A percentile compares a stretch with the other conserved stretches of the same genome.
phyloP scores from a whole-genome alignment of 805 yeast genomes.

The Lachancea quebecensis region DNA sequence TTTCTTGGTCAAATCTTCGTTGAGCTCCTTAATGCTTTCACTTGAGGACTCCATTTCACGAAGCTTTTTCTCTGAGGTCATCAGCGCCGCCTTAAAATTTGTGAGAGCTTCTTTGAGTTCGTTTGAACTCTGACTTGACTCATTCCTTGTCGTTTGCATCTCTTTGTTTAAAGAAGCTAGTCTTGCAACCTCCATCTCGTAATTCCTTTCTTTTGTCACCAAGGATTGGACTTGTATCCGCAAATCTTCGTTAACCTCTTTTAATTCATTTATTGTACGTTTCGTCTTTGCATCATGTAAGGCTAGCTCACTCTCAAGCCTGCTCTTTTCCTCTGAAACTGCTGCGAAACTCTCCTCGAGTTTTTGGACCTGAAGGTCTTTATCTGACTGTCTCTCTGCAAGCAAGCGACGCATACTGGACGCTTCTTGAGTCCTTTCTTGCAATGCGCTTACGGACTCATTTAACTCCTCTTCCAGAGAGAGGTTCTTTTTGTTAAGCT shows the following conservation, averaged over 20 bases:
- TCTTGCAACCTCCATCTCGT: slow-evolving; percentile 28
- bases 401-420: slow-evolving; percentile 62
- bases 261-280: slow-evolving; percentile 60
- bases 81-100: slow-evolving; percentile 49
- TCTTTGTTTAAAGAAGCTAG: slow-evolving; percentile 26
- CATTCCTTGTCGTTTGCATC: slow-evolving; percentile 24
- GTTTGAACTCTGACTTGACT: slow-evolving; percentile 24
- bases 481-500: slow-evolving; percentile 53
- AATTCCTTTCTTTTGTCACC: slow-evolving; percentile 33
- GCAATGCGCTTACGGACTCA: slow-evolving; percentile 64
- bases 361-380: slow-evolving; percentile 47
- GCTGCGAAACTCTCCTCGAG: slow-evolving; percentile 44
- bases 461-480: slow-evolving; percentile 74
- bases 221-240: slow-evolving; percentile 32
- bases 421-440: slow-evolving; percentile 76
- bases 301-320: slow-evolving; percentile 48
- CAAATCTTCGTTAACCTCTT: slow-evolving; percentile 37
- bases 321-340: slow-evolving; percentile 55
- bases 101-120: slow-evolving; percentile 27
- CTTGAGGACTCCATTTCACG: slow-evolving; percentile 52
- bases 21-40: slow-evolving; percentile 46
- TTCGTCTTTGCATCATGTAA: slow-evolving; percentile 46
- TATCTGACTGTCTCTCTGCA: slow-evolving; percentile 58
- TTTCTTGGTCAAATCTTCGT: slow-evolving; percentile 63
- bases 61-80: slow-evolving; percentile 42